Evolutionary conservation across 164 flowering plant genomes (phyloP).

Genomic region (Aristolochia contorta): DNA sequence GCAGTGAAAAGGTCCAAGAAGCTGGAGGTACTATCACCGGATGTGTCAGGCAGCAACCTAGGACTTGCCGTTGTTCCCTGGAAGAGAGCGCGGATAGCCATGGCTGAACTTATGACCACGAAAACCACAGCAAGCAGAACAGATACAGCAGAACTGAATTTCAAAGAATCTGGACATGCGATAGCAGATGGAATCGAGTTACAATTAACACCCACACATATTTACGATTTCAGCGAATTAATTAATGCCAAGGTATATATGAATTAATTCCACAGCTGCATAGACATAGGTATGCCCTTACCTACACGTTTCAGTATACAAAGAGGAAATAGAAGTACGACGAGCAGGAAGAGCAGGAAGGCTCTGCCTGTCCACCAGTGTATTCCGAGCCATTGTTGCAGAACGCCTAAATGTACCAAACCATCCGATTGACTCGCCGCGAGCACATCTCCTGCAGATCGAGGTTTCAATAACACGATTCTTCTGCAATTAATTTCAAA

Average conservation of each 20-base stretch:
- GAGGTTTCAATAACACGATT: not conserved
- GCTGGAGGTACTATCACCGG: conserved; percentile 32
- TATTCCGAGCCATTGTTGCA: conserved; percentile 86
- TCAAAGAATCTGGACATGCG: conserved; percentile 59
- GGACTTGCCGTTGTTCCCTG: conserved; percentile 49
- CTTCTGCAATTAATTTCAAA: too few species aligned
- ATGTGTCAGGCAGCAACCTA: conserved; percentile 42
- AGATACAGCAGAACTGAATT: conserved; percentile 65
- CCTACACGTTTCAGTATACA: conserved; percentile 64
- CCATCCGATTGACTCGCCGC: conserved; percentile 50
- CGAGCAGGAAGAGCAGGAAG: conserved; percentile 31
- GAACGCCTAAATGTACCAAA: conserved; percentile 48
- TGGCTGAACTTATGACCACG: conserved; percentile 54
- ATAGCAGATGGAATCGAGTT: not conserved
- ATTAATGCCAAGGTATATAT: too few species aligned
- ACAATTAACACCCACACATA: not conserved
- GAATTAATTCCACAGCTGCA: not conserved
- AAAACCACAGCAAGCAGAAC: conserved; percentile 78
- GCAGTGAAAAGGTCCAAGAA: conserved; percentile 89
- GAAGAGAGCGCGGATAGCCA: conserved; percentile 56
- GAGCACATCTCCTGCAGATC: conserved; percentile 76
- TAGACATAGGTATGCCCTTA: conserved; percentile 12
- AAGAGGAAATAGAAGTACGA: conserved; percentile 65
- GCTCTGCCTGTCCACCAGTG: conserved; percentile 81
- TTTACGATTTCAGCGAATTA: not conserved